These are phyloP conservation scores for Eucalyptus microcorys DNA, from an alignment of 345 rosid genomes.

Conservation along the genomic window DNA sequence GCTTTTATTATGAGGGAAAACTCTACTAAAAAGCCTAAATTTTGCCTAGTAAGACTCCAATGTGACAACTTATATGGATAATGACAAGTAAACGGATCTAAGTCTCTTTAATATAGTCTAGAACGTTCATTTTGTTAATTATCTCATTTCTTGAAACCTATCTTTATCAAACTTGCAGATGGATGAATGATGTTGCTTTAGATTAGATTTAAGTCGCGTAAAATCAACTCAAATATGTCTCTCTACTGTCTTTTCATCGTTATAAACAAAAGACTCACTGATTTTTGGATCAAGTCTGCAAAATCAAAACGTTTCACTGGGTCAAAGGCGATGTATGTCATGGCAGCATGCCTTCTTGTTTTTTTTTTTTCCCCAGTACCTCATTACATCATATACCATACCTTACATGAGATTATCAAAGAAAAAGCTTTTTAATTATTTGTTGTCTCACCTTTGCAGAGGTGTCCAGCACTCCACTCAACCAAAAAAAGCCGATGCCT, in stretches of 20 bases:
- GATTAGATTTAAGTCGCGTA: no score
- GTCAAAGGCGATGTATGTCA: not conserved
- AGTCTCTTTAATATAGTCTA: no score
- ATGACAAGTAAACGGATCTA: no score
- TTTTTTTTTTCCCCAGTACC: not conserved
- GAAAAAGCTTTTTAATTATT: not conserved
- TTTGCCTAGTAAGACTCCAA: not conserved
- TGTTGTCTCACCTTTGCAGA: slow-evolving; percentile 26
- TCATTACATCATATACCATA: not conserved
- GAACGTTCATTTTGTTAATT: not conserved
- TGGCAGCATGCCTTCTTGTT: not conserved
- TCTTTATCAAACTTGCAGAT: rapidly evolving
- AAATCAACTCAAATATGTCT: rapidly evolving
- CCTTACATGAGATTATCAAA: not conserved
- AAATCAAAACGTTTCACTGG: not conserved
- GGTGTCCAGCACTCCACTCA: slow-evolving; percentile 48
- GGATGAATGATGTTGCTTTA: no score
- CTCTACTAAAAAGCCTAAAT: not conserved
- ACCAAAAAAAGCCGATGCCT: slow-evolving; percentile 35
- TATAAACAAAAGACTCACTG: no score
- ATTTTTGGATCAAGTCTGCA: not conserved
- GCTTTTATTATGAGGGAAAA: not conserved
- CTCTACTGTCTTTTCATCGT: no score
- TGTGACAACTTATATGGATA: no score
- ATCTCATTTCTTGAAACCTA: no score